Evolutionary conservation across 441 rosid species (phyloP).

Genomic region (Mallotus japonicus): DNA sequence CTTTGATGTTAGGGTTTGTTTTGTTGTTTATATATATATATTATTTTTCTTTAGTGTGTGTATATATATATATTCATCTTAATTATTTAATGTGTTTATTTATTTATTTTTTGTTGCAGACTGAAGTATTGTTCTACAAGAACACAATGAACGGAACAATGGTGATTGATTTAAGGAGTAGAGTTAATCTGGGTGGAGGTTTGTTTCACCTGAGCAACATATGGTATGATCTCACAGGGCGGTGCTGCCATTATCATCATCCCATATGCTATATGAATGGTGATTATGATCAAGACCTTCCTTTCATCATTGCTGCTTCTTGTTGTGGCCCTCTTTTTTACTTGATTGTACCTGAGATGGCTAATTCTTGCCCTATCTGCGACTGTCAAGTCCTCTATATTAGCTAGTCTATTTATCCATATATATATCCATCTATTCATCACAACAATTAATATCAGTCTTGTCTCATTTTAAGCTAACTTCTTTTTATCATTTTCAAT

Average conservation of each 20-base stretch:
- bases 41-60: too few species aligned
- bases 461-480: too few species aligned
- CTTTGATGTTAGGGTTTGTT: constrained; percentile 19
- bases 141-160: neutral
- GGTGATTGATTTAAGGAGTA: constrained; percentile 18
- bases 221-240: constrained; percentile 10
- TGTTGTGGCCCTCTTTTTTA: constrained; percentile 23
- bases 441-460: neutral
- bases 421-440: too few species aligned
- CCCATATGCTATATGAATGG: neutral
- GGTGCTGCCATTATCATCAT: neutral
- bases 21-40: neutral
- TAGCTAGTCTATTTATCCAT: neutral
- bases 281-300: neutral
- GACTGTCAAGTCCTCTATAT: neutral
- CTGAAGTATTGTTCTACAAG: constrained; percentile 7
- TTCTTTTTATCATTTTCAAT: too few species aligned
- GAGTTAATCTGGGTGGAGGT: constrained; percentile 21
- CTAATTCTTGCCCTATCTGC: constrained; percentile 15
- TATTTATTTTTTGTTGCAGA: neutral
- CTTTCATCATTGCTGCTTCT: constrained; percentile 3
- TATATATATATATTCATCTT: constrained; percentile 8
- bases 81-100: constrained; percentile 16
- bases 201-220: neutral
- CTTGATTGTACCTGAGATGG: constrained; percentile 17